Evolutionary conservation across 2,329 filamentous ascomycete genomes (phyloP), one percentile per base, ranked within the genome.

Genomic region (Talaromyces sp.): DNA sequence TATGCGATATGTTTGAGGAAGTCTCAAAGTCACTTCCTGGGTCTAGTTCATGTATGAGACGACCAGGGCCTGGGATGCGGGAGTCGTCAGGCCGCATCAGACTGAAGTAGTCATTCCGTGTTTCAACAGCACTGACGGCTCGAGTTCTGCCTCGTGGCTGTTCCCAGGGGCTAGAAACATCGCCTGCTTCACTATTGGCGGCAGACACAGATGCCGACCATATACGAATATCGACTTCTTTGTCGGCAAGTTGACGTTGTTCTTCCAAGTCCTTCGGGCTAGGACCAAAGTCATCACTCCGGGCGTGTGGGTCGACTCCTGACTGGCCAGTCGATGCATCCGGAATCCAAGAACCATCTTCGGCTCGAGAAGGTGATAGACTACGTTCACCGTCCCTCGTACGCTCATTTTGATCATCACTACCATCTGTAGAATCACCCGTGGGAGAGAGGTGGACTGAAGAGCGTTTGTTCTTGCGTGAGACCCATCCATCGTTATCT

Each of bases 201-300:
- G 79, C 79, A 66, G 79, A 83, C n/a, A 79, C 79, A 12, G 78
- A 77, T 14, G 73, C 78, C 3, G 84, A 77, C 84, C 84, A 86
- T 23, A 78, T 74, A 58, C 78, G 76, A 37, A 86, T 83, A 60
- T 84, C 81, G 8, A 77, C 75, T 63, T 84, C 83, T 67, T 80
- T 84, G 58, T 84, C 80, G 3, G 79, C 76, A 35, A 78, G 72
- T 37, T 79, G 73, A 57, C 80, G 77, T 63, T 79, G 73, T 48
- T 79, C 73, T 55, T 80, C 77, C 56, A 83, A 72, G 28, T 86
- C 82, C 55, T 83, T 81, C 7, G 83, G 73, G 56, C 78, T 84
- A 14, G 76, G 76, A 3, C 83, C 74, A 52, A 76, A 76, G 16
- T 74, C 71, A 60, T 81, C 71, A 4, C 74, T 76, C 50, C 83